Evolutionary conservation across 2,329 filamentous ascomycete species (phyloP).

Genomic region (Ampelomyces quisqualis): DNA sequence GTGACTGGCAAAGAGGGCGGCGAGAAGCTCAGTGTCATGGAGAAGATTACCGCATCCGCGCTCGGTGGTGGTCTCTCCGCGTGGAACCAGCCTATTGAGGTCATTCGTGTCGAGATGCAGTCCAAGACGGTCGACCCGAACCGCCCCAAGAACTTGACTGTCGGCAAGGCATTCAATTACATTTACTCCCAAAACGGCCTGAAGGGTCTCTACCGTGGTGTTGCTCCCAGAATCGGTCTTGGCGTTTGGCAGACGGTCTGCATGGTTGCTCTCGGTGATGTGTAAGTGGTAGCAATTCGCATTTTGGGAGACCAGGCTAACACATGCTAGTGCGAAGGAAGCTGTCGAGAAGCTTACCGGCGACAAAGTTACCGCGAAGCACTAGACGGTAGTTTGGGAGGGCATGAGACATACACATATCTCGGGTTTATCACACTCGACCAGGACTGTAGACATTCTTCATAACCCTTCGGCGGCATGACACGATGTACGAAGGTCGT

Average conservation of each 20-base stretch:
- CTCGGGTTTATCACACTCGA: background rate
- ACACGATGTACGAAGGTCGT: background rate
- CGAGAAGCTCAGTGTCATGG: constrained; percentile 73
- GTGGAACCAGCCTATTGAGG: constrained; percentile 99
- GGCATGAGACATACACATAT: too few relatives aligned
- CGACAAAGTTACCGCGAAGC: constrained; percentile 64
- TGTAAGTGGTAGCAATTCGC: constrained; percentile 63
- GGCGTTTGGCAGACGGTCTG: constrained; percentile 99
- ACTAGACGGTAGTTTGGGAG: constrained; percentile 50
- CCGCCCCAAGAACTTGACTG: constrained; percentile 98
- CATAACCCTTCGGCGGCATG: constrained; percentile 1
- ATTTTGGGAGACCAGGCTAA: constrained; percentile 20
- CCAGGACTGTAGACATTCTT: constrained; percentile 5
- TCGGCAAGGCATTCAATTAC: constrained; percentile 77
- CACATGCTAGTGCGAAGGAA: constrained; percentile 59
- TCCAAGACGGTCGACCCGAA: constrained; percentile 98
- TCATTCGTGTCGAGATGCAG: constrained; percentile 99
- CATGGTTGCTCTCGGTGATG: constrained; percentile 98
- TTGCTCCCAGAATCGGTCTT: constrained; percentile 88
- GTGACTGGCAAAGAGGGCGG: constrained; percentile 74
- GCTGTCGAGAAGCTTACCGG: constrained; percentile 65
- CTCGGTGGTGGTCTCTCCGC: constrained; percentile 92
- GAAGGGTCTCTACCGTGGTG: constrained; percentile 92
- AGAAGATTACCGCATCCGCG: constrained; percentile 86
- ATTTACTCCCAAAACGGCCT: constrained; percentile 89